Base-by-base conservation (phyloP, 1,284 basidiomycete genomes). In the Fomes fomentarius region DNA sequence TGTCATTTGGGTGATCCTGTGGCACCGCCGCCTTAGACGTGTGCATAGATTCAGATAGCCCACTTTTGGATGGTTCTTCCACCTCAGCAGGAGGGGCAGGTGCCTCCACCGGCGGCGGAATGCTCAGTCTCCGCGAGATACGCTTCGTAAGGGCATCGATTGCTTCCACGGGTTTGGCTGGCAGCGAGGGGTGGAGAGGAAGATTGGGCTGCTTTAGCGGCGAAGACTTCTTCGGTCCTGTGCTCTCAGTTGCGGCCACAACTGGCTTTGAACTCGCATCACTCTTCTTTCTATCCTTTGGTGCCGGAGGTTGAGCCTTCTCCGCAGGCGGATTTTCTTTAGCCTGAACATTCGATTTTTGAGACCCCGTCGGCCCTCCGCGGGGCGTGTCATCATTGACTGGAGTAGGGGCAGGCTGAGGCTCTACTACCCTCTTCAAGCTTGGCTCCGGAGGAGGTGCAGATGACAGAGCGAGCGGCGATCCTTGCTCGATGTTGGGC, bases 181-280 rank as follows among this genome's bases (percentile, higher is more conserved):
- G 80, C 41, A 83, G 66, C 11, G 80, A 81, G 1, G 79, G 76
- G 53, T 82, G 80, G 4, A 77, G 62, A 15, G 69, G 66, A 14
- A 53, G 46, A 34, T 53, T 55, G 1, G 49, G 10, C 22, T 50
- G 58, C 47, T 50, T 57, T 22, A 50, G 15, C 9, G 62, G 56
- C n/a, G n/a, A n/a, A 2, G 62, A 63, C 34, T 33, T 45, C 17
- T 46, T 52, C 12, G 47, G 35, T 12, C 14, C 33, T 39, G 53
- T 52, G 26, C 51, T 44, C 12, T 19, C 26, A 5, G 44, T 35
- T 8, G 50, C 21, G 10, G 22, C 46, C 6, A 17, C 15, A n/a
- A 28, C 33, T 26, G 30, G 8, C 17, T 52, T 47, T 43, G 17
- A 17, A 26, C 30, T 50, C 17, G 47, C 37, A 17, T 59, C 41